Evolutionary conservation across 2,329 filamentous ascomycete species (phyloP), one percentile per base, ranked within the genome.

Genomic region (Septoria linicola): DNA sequence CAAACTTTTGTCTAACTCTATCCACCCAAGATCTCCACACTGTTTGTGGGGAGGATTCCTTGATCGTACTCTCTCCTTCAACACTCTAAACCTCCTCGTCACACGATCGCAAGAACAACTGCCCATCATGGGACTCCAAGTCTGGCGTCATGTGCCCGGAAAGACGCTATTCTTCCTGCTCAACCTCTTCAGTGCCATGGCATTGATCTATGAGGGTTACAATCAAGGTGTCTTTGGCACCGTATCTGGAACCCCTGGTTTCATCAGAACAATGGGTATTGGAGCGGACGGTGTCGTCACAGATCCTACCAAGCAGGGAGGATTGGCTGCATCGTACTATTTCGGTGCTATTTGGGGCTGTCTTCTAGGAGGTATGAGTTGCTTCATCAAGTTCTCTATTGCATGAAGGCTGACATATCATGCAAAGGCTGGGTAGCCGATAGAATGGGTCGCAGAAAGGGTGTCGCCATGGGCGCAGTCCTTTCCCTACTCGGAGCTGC

Each of bases 301-400:
- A 8, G 65, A 76, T 58, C 70, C 71, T 10, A 71, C 73, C 2
- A 73, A 78, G 52, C 74, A 79, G 59, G 77, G 77, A 6, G 76
- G 70, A 32, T 10, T 39, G 32, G 43, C 43, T 20, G 32, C 27
- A 23, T 14, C 17, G 8, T 47, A 47, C 34, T 47, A 47, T 20
- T 17, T 34, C 39, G 43, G 43, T 5, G 31, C 43, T 17, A 32
- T 47, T 27, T 23, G 23, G 20, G 43, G 43, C 20, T 47, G 43
- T 27, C 34, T 47, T 36, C 23, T 47, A 21, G 43, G 43, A 44
- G 41, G 41, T 44, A 44, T 31, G 41, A 17, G 13, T 23, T 27
- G 23, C 19, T 30, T 19, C n/a, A 27, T 19, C 14, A 14, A 42
- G 21, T 42, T 27, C 13, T n/a, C 30, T 42, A 21, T 21, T 42